A percentile compares a stretch with the other conserved stretches of the same genome.
phyloP scores from a whole-genome alignment of 1,139 yeast genomes.

The Arxiozyma bovina region DNA sequence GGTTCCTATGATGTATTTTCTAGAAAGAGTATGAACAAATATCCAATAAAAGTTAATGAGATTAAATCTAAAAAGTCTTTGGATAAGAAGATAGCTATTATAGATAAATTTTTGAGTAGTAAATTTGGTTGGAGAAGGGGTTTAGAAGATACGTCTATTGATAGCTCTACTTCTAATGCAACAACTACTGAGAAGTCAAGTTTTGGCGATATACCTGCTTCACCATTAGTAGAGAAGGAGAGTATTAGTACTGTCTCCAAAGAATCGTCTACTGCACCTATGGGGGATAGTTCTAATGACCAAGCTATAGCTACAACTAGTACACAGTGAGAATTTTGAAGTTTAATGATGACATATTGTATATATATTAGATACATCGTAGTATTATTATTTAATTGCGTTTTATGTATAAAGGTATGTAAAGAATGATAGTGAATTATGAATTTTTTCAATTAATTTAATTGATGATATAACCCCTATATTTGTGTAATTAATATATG shows the following conservation, averaged over 20 bases:
- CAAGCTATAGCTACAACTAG: too few relatives aligned
- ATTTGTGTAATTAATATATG: background rate
- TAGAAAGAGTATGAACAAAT: constrained; percentile 36
- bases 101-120: constrained; percentile 16
- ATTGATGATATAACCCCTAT: background rate
- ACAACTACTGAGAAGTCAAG: background rate
- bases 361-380: too few relatives aligned
- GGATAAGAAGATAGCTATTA: constrained; percentile 17
- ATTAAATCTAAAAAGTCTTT: constrained; percentile 22
- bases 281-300: background rate
- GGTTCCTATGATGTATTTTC: constrained; percentile 78
- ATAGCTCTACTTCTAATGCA: background rate
- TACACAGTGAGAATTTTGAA: background rate
- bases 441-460: background rate
- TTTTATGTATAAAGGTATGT: too few relatives aligned
- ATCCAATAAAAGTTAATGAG: constrained; percentile 23
- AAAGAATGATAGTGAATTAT: background rate
- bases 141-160: background rate
- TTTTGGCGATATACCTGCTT: background rate
- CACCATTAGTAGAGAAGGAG: background rate
- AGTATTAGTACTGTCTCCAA: too few relatives aligned
- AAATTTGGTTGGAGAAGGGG: constrained; percentile 21
- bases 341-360: background rate
- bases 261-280: background rate
- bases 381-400: too few relatives aligned